These are phyloP conservation scores for Gastrolobium villosum DNA, from an alignment of 306 rosid genomes.

Conservation along the genomic window DNA sequence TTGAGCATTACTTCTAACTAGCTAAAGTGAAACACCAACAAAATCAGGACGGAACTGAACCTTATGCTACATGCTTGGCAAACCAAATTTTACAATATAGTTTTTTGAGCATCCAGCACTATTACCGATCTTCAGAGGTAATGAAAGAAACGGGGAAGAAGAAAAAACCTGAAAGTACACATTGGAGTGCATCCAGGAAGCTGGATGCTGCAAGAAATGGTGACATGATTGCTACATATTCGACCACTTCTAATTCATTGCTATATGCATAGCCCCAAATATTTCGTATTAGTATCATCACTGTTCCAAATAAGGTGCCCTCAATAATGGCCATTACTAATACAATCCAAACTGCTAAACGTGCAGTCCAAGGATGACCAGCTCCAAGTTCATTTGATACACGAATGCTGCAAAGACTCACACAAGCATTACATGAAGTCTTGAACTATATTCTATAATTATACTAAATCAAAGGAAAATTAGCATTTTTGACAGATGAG, in stretches of 20 bases:
- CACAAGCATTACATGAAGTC: background rate
- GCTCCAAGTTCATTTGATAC: constrained; percentile 86
- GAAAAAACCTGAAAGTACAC: constrained; percentile 71
- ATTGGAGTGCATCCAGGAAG: constrained; percentile 69
- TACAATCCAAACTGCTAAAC: constrained; percentile 62
- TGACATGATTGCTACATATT: constrained; percentile 65
- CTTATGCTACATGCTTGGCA: background rate
- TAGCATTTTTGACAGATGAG: background rate
- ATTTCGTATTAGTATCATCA: constrained; percentile 62
- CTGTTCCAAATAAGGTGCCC: constrained; percentile 53
- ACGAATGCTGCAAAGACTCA: constrained; percentile 58
- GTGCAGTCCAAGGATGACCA: constrained; percentile 61
- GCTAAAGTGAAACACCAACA: background rate
- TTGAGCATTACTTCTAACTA: background rate
- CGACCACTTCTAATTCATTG: constrained; percentile 64
- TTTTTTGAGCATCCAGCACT: background rate
- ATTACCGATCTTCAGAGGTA: background rate
- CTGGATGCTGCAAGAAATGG: constrained; percentile 68
- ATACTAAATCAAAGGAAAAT: background rate
- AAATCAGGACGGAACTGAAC: background rate
- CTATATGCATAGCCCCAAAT: constrained; percentile 76
- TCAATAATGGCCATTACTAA: constrained; percentile 57
- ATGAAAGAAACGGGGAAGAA: background rate
- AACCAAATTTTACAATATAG: background rate
- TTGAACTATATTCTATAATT: background rate